phyloP scores from a whole-genome alignment of 805 yeast genomes.

The Kluyveromyces siamensis region DNA sequence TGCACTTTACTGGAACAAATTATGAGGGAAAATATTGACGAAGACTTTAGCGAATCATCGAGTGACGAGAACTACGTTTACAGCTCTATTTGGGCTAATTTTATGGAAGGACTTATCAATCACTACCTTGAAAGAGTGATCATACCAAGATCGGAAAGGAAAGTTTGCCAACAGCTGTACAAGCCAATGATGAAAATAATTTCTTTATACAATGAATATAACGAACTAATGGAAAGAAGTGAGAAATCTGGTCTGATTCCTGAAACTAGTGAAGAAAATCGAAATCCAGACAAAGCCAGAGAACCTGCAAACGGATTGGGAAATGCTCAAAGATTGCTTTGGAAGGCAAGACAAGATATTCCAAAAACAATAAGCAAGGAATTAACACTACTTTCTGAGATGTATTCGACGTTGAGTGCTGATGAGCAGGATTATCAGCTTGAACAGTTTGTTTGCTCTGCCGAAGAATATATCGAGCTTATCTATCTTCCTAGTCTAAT shows the following conservation, averaged over 20 bases:
- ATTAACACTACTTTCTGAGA: conserved; percentile 26
- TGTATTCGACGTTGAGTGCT: conserved; percentile 28
- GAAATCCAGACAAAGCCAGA: not conserved
- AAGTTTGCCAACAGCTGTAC: conserved; percentile 29
- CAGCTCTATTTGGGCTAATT: conserved; percentile 31
- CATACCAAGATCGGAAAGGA: conserved; percentile 29
- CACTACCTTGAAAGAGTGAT: conserved; percentile 29
- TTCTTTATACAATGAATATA: conserved; percentile 28
- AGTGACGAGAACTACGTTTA: conserved; percentile 29
- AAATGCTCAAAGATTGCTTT: conserved; percentile 24
- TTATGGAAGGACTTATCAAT: conserved; percentile 31
- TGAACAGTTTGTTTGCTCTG: conserved; percentile 30
- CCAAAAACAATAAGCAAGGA: conserved; percentile 30
- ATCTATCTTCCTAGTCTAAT: conserved; percentile 27
- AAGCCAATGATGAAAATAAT: conserved; percentile 32
- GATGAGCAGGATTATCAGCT: conserved; percentile 30
- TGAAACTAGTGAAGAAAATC: not conserved
- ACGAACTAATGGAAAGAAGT: conserved; percentile 28
- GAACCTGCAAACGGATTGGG: conserved; percentile 15
- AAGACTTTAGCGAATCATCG: conserved; percentile 22
- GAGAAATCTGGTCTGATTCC: conserved; percentile 28
- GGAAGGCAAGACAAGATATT: conserved; percentile 29
- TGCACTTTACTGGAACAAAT: conserved; percentile 25
- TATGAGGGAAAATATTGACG: conserved; percentile 27
- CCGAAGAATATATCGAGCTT: conserved; percentile 29